These are phyloP conservation scores for Daldinia caldariorum DNA, from an alignment of 495 filamentous ascomycete genomes.

Conservation along the genomic window DNA sequence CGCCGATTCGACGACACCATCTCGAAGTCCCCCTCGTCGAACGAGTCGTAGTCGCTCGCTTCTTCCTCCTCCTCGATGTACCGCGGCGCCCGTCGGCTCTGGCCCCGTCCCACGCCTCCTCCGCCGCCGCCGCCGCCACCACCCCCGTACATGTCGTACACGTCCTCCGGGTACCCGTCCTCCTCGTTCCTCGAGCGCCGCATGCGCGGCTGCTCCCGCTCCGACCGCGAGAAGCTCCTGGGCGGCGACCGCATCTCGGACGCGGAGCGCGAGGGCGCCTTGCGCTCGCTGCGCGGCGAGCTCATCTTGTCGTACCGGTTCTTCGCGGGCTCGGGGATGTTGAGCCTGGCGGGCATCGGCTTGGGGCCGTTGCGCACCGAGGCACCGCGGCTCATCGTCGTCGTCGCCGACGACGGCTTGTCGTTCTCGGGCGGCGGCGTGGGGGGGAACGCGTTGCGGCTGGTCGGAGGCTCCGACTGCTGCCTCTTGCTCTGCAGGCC, in stretches of 20 bases:
- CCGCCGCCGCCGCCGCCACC: slow-evolving; percentile 47
- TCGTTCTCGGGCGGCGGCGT: slow-evolving; percentile 94
- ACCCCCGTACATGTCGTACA: slow-evolving; percentile 74
- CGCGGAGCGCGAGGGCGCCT: slow-evolving; percentile 49
- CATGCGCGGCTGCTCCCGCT: slow-evolving; percentile 46
- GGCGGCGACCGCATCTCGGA: slow-evolving; percentile 56
- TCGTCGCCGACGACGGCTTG: slow-evolving; percentile 49
- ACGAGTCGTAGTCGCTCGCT: slow-evolving; percentile 73
- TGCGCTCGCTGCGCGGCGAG: slow-evolving; percentile 57
- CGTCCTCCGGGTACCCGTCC: slow-evolving; percentile 70
- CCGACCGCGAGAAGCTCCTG: slow-evolving; percentile 59
- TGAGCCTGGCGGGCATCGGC: slow-evolving; percentile 62
- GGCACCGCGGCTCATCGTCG: slow-evolving; percentile 58
- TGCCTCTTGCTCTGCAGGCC: slow-evolving; percentile 80
- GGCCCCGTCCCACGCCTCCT: slow-evolving; percentile 44
- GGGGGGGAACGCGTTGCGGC: slow-evolving; percentile 89
- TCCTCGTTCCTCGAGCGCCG: slow-evolving; percentile 61
- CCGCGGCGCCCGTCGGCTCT: slow-evolving; percentile 58
- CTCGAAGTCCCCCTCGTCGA: slow-evolving; percentile 84
- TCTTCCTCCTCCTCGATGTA: slow-evolving; percentile 78
- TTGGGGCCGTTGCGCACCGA: slow-evolving; percentile 65
- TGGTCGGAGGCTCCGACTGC: slow-evolving; percentile 82
- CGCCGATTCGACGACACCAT: slow-evolving; percentile 68
- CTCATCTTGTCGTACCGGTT: slow-evolving; percentile 59
- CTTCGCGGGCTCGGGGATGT: slow-evolving; percentile 61